Conservation (phyloP, 495 filamentous ascomycete genomes). For the Aspergillus sclerotiicarbonarius region DNA sequence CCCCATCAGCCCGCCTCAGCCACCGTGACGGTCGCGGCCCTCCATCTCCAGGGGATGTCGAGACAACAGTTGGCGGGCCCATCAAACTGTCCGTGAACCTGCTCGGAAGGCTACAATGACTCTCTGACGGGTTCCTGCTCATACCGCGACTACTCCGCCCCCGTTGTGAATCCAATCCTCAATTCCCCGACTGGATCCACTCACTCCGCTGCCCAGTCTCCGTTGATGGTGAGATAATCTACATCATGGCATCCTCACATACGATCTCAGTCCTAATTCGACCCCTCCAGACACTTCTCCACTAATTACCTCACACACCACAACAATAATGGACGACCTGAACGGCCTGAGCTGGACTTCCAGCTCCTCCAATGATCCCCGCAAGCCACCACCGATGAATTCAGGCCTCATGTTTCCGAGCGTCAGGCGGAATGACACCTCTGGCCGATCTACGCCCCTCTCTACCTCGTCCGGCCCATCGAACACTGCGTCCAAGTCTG, state of each 20-base stretch:
- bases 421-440: constrained; percentile 57
- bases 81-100: not conserved
- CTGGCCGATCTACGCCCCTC: constrained; percentile 68
- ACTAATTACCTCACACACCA: constrained; percentile 5
- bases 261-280: constrained; percentile 23
- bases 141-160: not conserved
- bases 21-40: constrained; percentile 16
- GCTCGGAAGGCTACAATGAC: not conserved
- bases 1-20: not conserved
- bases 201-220: constrained; percentile 5
- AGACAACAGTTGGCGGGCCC: not conserved
- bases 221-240: constrained; percentile 17
- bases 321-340: constrained; percentile 55
- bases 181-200: constrained; percentile 2
- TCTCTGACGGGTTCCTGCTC: not conserved
- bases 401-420: constrained; percentile 57
- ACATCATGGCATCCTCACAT: constrained; percentile 13
- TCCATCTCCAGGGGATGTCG: constrained; percentile 14
- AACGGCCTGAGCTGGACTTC: constrained; percentile 55
- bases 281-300: constrained; percentile 21
- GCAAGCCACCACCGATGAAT: constrained; percentile 51
- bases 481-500: constrained; percentile 50
- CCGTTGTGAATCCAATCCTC: not conserved
- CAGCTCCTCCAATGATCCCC: constrained; percentile 32
- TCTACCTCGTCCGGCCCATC: constrained; percentile 53